phyloP scores from a whole-genome alignment of 495 filamentous ascomycete species.

The Penicillium maclennaniae region DNA sequence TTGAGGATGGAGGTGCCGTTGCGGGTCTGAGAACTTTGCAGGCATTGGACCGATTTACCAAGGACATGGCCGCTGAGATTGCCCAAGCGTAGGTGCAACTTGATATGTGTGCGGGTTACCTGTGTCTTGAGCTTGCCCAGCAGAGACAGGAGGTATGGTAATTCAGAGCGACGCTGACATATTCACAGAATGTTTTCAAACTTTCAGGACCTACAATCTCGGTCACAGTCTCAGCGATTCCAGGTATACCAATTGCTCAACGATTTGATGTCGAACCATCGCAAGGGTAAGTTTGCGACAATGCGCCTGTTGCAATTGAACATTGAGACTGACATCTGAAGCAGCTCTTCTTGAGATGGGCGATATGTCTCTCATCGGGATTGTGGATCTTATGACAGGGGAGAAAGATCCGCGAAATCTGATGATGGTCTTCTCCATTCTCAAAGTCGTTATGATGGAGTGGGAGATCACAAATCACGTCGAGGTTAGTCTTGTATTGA shows the following conservation, averaged over 20 bases:
- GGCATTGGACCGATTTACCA: slow-evolving; percentile 46
- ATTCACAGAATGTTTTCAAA: slow-evolving; percentile 43
- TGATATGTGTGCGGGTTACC: background rate
- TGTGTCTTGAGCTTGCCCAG: background rate
- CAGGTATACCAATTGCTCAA: slow-evolving; percentile 62
- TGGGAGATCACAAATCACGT: slow-evolving; percentile 63
- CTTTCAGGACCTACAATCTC: slow-evolving; percentile 57
- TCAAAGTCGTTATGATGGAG: slow-evolving; percentile 69
- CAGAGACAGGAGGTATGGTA: background rate
- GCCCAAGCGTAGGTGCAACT: slow-evolving; percentile 44
- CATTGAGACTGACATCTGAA: slow-evolving; percentile 12
- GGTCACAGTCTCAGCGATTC: slow-evolving; percentile 59
- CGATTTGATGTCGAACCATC: slow-evolving; percentile 60
- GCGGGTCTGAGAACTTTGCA: slow-evolving; percentile 47
- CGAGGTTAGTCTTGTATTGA: slow-evolving; percentile 46
- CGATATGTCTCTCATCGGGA: slow-evolving; percentile 56
- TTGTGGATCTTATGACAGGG: slow-evolving; percentile 66
- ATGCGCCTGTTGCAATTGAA: background rate
- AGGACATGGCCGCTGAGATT: slow-evolving; percentile 44
- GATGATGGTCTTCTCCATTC: slow-evolving; percentile 72
- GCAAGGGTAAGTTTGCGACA: slow-evolving; percentile 48
- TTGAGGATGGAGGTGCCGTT: slow-evolving; percentile 56
- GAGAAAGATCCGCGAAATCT: slow-evolving; percentile 77
- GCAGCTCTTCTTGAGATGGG: slow-evolving; percentile 52
- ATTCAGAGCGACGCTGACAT: slow-evolving; percentile 14